Base-by-base conservation (phyloP, 1,139 yeast species). In the Pichia sp. region DNA sequence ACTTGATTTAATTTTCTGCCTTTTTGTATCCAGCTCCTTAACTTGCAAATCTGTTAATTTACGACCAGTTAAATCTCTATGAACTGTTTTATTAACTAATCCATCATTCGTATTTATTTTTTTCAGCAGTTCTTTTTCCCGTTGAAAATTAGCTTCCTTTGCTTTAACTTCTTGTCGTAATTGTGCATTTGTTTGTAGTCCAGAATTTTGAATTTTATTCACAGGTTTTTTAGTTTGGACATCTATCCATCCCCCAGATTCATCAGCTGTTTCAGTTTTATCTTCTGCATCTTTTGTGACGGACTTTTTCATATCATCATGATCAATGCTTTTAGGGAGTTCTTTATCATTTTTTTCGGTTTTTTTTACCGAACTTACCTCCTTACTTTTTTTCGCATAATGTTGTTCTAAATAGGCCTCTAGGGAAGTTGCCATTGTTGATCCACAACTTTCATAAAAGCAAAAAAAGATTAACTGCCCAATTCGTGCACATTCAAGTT, bases 51-150 rank as follows among this genome's bases (percentile, higher is more conserved):
- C 36, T 1, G 29, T 48, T 42, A 47, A 47, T 34, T 51, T 56
- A 13, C 77, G 70, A 9, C 91, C 91, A 2, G 73, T 63, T 5
- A 74, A 70, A 62, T 85, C 89, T 71, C 93, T 73, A 61, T 79
- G 79, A 0, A 84, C 73, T 0, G 87, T 81, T 13, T 31, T 36
- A 30, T 47, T 44, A 11, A 11, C 33, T 14, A 16, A 27, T 13
- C 14, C 36, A 5, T 34, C 39, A 5, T 36, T 13, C 25, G 16
- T 39, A 13, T 46, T 38, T n/a, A 49, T n/a, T 11, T 38, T 25
- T 22, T 41, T 27, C 25, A 49, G 8, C 42, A 39, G n/a, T 52
- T 45, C 48, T 73, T 71, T 18, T 64, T 61, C 38, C 57, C 46
- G 6, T 52, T 51, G 18, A 54, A 39, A 25, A 22, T 5, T 25